Base-by-base conservation (phyloP, 1,139 yeast genomes). In the Yamadazyma taylorii region DNA sequence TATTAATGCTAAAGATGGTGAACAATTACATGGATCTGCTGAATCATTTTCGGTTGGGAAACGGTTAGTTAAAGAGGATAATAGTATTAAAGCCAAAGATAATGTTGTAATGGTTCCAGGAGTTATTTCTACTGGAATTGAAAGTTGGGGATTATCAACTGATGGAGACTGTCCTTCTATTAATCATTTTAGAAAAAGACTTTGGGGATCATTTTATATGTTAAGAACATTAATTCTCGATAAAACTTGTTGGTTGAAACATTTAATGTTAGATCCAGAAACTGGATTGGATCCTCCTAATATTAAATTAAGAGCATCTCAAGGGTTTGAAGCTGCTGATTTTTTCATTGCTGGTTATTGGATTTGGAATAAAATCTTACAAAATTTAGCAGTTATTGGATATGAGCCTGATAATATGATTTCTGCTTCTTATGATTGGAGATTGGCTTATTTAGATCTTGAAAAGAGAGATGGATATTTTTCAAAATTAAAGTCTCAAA, bases 121-220 rank as follows among this genome's bases (percentile, higher is more conserved):
- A 2, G 97, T 92, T 7, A 86, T 88, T 36, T 86, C 96, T 22
- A 90, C 97, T 0, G 97, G 97, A 2, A 72, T 92, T 32, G 98
- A 94, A 59, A 82, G 92, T 32, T 92, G 98, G 98, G 85, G 95
- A 0, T 69, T 87, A 11, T 53, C 55, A 7, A 51, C 53, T 1
- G 75, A 69, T 2, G 95, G 85, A 9, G 69, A 63, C 9, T 92
- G 98, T 58, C 95, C 96, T 2, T 77, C 89, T 26, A 78, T 81
- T 40, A 75, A 81, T 17, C 95, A 90, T 58, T 92, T 90, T 64
- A 73, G 98, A 35, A 90, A 89, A 56, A 69, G 97, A 45, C 61
- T 92, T 39, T 92, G 98, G 98, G 98, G 98, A 0, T 86, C 96
- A 1, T 90, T 90, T 69, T 89, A 86, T 58, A 92, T 92, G 98